Base-by-base conservation (phyloP, 1,284 basidiomycete genomes). In the Trametes polyzona region DNA sequence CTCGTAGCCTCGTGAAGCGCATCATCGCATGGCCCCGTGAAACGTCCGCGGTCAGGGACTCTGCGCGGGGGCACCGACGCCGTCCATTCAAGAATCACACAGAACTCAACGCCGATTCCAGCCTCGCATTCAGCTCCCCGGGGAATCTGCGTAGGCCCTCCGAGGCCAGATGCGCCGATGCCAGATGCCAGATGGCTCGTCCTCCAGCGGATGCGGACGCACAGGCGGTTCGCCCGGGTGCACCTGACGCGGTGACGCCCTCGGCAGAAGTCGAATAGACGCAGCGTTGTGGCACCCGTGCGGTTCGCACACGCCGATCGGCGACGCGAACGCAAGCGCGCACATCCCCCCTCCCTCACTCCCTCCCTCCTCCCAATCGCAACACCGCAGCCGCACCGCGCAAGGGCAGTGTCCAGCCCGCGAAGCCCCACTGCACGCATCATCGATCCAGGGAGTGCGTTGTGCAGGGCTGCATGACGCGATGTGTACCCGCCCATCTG, bases 221-320 rank as follows among this genome's bases (percentile, higher is more conserved):
- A 10, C 17, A 26, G 32, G 37, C 36, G 44, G 27, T 33, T 47
- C 44, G 44, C 24, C 48, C 32, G 46, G n/a, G 26, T 26, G 39
- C 53, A 36, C 46, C 24, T 37, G 37, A 48, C 44, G 29, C 39
- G 36, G 30, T 43, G 53, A 48, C 48, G 44, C 44, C n/a, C 41
- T 40, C 53, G 53, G 53, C 53, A 55, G 53, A 55, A 55, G 46
- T 42, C 40, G 46, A 36, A 29, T 19, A 48, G 53, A 48, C 53
- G 53, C 53, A 55, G 53, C 43, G 43, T 55, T 48, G 40, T 30
- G 30, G 46, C 53, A 42, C 39, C 21, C 46, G 53, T 29, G 53
- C 53, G 53, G 40, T 39, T 47, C 43, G 43, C 21, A 39, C 21
- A 40, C 52, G 44, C 37, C 53, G 46, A 48, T 41, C 53, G 32